Evolutionary conservation across 352 stramenopile species (phyloP).

Genomic region (Chrysophaeum taylorii): DNA sequence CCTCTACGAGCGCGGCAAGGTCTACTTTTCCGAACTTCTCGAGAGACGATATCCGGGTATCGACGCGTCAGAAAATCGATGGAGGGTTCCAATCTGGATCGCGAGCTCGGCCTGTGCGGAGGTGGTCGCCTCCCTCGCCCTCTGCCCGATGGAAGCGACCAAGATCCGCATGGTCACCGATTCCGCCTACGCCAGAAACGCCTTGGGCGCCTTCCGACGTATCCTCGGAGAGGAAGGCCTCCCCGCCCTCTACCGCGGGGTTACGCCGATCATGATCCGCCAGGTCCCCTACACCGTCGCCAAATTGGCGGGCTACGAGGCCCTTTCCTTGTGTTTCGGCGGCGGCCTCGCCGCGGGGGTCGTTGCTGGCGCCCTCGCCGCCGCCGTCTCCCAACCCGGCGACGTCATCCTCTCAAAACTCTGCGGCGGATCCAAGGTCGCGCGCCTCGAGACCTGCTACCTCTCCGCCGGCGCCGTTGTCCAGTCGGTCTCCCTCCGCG

Average conservation of each 20-base stretch:
- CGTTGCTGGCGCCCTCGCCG: constrained; percentile 79
- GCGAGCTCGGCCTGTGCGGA: constrained; percentile 66
- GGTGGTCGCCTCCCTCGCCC: constrained; percentile 44
- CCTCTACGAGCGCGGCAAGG: constrained; percentile 83
- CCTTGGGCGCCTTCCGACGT: constrained; percentile 57
- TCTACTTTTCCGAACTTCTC: constrained; percentile 60
- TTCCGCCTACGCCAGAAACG: constrained; percentile 38
- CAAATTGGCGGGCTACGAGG: constrained; percentile 80
- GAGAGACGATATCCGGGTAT: neutral
- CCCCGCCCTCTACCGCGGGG: constrained; percentile 28
- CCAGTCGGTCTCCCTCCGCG: neutral
- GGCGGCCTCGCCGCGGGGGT: constrained; percentile 54
- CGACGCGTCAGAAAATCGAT: constrained; percentile 74
- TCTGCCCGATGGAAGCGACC: constrained; percentile 55
- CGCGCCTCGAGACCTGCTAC: neutral
- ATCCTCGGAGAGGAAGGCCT: constrained; percentile 56
- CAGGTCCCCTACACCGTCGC: constrained; percentile 87
- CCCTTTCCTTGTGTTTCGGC: constrained; percentile 30
- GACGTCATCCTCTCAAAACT: constrained; percentile 75
- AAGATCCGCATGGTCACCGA: constrained; percentile 57
- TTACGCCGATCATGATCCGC: constrained; percentile 57
- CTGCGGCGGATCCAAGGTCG: neutral
- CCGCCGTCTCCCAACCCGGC: constrained; percentile 77
- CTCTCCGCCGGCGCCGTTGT: neutral
- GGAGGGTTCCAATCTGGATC: constrained; percentile 70